Base-by-base conservation (phyloP, 768 basidiomycete species). In the Coprinopsis sp. region DNA sequence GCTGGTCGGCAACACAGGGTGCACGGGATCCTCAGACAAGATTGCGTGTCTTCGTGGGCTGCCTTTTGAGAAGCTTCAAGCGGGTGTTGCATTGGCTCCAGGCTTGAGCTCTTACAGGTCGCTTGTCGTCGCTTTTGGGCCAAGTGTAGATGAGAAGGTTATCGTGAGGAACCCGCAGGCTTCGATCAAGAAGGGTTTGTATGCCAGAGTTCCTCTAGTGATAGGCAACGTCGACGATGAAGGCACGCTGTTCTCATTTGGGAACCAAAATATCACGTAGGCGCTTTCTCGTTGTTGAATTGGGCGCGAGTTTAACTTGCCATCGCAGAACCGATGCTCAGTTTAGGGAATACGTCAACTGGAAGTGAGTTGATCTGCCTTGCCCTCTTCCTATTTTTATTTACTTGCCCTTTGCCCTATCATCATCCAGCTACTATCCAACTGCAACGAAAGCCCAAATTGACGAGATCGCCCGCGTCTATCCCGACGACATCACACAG, bases 211-310 rank as follows among this genome's bases (percentile, higher is more conserved):
- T 7, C 50, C 60, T 27, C 31, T 54, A 33, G 51, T 56, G 22
- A 46, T 29, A n/a, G 71, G 73, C 1, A 57, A 66, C 38, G 63
- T 61, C 24, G 69, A 73, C 38, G 72, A 74, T 28, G 70, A 72
- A 49, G 71, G 70, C 46, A 70, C 71, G 59, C 22, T 59, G 1
- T 59, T 59, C 44, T 49, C 58, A 6, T 37, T 58, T 6, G 18
- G 49, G 1, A 51, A 10, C 3, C 12, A 39, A 14, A 59, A 63
- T 41, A 43, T 64, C 21, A 59, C 55, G 62, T 62, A 41, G 10
- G 55, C 54, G 10, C 4, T n/a, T 13, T 18, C n/a, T 36, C 23
- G 11, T 16, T 7, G 21, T 42, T 22, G 6, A 10, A 0, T 53
- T 49, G 19, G 38, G 38, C 7, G 52, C 47, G 1, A 37, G 43